These are phyloP conservation scores for Clitocybe nebularis DNA, from an alignment of 1,284 basidiomycete genomes.

Conservation along the genomic window DNA sequence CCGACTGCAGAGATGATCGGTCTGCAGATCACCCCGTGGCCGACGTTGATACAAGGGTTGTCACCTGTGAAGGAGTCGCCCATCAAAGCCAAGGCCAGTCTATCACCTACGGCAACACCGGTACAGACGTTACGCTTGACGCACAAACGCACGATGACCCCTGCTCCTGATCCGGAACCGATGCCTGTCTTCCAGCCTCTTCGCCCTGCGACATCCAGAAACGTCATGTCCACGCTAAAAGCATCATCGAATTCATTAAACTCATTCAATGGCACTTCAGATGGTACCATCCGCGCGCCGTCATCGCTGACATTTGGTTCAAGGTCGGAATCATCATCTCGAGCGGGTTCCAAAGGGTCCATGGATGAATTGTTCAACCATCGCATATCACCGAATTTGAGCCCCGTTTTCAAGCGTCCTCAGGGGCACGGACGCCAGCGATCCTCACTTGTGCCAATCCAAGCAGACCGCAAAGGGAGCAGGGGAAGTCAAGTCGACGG, in stretches of 20 bases:
- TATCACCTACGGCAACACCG: conserved; percentile 18
- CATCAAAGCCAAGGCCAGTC: too few species aligned
- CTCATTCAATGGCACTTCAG: conserved; percentile 7
- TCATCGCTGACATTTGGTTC: conserved; percentile 50
- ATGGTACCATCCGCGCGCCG: conserved; percentile 30
- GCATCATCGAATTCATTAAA: conserved; percentile 16
- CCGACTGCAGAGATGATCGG: conserved; percentile 35
- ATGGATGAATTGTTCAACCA: conserved; percentile 25
- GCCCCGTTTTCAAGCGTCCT: conserved; percentile 49
- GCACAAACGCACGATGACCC: conserved; percentile 46
- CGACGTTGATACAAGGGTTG: conserved; percentile 42
- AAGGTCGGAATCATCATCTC: conserved; percentile 31
- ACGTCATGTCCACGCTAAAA: conserved; percentile 15
- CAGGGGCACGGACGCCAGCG: conserved; percentile 30
- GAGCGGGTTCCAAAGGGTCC: conserved; percentile 24
- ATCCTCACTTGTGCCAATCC: conserved; percentile 31
- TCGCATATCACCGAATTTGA: conserved; percentile 26
- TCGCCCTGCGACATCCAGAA: conserved; percentile 40
- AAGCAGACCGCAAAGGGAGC: conserved; percentile 6
- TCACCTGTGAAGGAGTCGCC: conserved; percentile 32
- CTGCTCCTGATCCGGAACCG: conserved; percentile 50
- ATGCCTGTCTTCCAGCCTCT: conserved; percentile 57
- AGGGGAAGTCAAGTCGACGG: conserved; percentile 2
- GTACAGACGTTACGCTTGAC: conserved; percentile 29
- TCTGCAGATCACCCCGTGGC: conserved; percentile 64